Percentiles rank a stretch among this genome's conserved stretches.
These are phyloP conservation scores for Brasenia schreberi DNA, from an alignment of 164 flowering plant genomes.

Conservation along the genomic window DNA sequence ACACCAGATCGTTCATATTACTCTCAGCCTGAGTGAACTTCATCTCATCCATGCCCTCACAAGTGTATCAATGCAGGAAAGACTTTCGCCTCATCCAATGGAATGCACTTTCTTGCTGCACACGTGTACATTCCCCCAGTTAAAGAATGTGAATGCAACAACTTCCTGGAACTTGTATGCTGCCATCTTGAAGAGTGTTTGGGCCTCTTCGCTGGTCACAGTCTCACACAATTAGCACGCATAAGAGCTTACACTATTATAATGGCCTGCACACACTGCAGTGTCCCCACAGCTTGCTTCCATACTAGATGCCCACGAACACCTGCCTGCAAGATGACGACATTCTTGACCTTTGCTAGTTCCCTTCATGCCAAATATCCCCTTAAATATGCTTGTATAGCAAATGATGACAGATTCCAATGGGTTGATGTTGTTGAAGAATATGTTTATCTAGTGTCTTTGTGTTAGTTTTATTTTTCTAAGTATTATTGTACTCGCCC, in stretches of 20 bases:
- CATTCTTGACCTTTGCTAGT: constrained; percentile 44
- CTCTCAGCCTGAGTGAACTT: too few relatives aligned
- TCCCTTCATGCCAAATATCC: constrained; percentile 52
- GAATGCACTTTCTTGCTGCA: constrained; percentile 89
- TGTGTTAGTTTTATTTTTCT: too few relatives aligned
- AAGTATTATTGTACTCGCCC: too few relatives aligned
- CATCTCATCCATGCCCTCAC: too few relatives aligned
- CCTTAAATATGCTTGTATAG: constrained; percentile 65
- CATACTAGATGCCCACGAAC: constrained; percentile 89
- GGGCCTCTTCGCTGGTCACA: constrained; percentile 94
- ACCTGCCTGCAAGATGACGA: constrained; percentile 83
- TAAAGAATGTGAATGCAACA: constrained; percentile 86
- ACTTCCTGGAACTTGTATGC: constrained; percentile 94
- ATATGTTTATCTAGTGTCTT: too few relatives aligned
- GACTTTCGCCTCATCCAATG: constrained; percentile 50
- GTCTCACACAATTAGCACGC: constrained; percentile 74
- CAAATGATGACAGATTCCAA: constrained; percentile 42
- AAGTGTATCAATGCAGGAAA: too few relatives aligned
- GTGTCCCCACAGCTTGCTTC: constrained; percentile 71
- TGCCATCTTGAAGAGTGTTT: constrained; percentile 81
- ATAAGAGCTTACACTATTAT: constrained; percentile 83
- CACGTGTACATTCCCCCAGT: constrained; percentile 99
- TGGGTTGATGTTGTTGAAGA: constrained; percentile 6
- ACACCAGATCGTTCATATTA: too few relatives aligned
- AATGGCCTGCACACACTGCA: constrained; percentile 83